Evolutionary conservation across 2,329 filamentous ascomycete genomes (phyloP).

Genomic region (Aspergillus spinulosporus): DNA sequence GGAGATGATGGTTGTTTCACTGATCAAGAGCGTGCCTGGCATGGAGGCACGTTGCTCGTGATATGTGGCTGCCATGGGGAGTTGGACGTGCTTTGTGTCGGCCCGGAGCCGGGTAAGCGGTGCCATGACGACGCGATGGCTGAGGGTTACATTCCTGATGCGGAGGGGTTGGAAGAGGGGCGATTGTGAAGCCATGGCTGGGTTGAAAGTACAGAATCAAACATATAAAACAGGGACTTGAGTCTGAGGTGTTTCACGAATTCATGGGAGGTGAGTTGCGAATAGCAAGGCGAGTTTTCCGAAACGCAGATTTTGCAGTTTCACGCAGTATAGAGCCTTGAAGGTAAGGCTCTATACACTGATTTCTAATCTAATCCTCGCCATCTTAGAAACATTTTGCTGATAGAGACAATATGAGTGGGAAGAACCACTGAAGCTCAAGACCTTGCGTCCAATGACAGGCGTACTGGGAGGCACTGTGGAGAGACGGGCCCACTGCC

Average conservation of each 20-base stretch:
- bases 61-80: conserved; percentile 34
- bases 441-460: too few relatives aligned
- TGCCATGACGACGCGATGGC: conserved; percentile 53
- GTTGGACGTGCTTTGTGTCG: conserved; percentile 49
- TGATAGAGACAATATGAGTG: too few relatives aligned
- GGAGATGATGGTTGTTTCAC: conserved; percentile 55
- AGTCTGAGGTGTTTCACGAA: not conserved
- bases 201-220: too few relatives aligned
- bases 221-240: too few relatives aligned
- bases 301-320: not conserved
- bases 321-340: not conserved
- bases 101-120: conserved; percentile 56
- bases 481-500: too few relatives aligned
- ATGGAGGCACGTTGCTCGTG: conserved; percentile 54
- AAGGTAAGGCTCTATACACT: not conserved
- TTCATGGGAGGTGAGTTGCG: not conserved
- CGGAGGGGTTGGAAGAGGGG: conserved; percentile 30
- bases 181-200: not conserved
- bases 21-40: conserved; percentile 58
- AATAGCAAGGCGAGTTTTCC: not conserved
- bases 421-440: too few relatives aligned
- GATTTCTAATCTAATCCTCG: not conserved
- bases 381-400: not conserved
- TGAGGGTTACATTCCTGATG: conserved; percentile 40
- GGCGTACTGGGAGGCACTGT: too few relatives aligned